Evolutionary conservation across 441 rosid species (phyloP).

Genomic region (Gossypium trilobum): DNA sequence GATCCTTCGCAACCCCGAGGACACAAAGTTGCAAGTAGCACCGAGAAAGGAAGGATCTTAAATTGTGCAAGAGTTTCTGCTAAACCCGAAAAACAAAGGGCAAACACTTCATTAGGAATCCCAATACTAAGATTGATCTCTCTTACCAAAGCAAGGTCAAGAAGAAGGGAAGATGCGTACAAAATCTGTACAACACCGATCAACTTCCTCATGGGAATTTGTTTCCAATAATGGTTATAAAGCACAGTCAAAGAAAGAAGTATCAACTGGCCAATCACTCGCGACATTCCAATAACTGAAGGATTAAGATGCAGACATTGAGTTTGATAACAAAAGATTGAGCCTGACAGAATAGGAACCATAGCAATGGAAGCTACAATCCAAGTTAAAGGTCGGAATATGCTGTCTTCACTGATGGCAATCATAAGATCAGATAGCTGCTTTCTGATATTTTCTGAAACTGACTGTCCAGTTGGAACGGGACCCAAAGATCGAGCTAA

Average conservation of each 20-base stretch:
- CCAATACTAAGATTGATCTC: conserved; percentile 52
- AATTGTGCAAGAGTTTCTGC: conserved; percentile 68
- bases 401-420: conserved; percentile 41
- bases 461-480: conserved; percentile 19
- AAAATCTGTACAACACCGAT: conserved; percentile 39
- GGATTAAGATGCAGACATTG: conserved; percentile 60
- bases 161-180: conserved; percentile 56
- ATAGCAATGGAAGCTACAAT: conserved; percentile 50
- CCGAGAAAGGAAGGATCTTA: conserved; percentile 63
- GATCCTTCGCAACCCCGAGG: conserved; percentile 81
- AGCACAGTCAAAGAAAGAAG: conserved; percentile 51
- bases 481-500: conserved; percentile 25
- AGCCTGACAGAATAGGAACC: conserved; percentile 63
- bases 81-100: conserved; percentile 57
- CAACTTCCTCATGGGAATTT: conserved; percentile 51
- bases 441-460: conserved; percentile 35
- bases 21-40: conserved; percentile 50
- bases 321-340: conserved; percentile 70
- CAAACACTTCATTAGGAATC: conserved; percentile 51
- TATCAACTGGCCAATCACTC: conserved; percentile 58
- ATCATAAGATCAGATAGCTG: conserved; percentile 43
- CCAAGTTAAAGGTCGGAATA: conserved; percentile 51
- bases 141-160: conserved; percentile 52
- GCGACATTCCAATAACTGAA: conserved; percentile 60
- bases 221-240: conserved; percentile 50